These are phyloP conservation scores for Trichoderma sp. DNA, from an alignment of 2,329 filamentous ascomycete species.

Conservation along the genomic window DNA sequence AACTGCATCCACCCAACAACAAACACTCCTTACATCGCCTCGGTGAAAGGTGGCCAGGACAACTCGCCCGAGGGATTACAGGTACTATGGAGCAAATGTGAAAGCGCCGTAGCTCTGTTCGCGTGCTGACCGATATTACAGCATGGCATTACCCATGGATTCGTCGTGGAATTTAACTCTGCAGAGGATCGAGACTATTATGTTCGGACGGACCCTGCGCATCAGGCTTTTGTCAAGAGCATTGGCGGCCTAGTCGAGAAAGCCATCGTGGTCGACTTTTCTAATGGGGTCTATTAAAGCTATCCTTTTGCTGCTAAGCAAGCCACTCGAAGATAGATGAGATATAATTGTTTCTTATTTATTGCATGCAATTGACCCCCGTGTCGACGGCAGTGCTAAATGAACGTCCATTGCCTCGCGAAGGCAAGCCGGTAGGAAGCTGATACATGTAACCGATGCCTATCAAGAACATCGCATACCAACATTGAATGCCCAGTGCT, in stretches of 20 bases:
- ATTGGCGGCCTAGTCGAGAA: neutral
- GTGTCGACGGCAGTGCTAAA: too few relatives aligned
- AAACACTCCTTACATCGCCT: constrained; percentile 61
- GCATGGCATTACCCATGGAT: constrained; percentile 14
- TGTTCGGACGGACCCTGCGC: neutral
- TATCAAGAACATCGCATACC: too few relatives aligned
- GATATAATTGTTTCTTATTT: too few relatives aligned
- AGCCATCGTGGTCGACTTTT: neutral
- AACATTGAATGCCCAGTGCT: too few relatives aligned
- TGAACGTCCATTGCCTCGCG: too few relatives aligned
- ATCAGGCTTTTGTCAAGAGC: constrained; percentile 11
- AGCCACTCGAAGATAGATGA: too few relatives aligned
- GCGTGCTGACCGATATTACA: neutral
- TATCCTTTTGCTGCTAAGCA: too few relatives aligned
- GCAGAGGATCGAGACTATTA: constrained; percentile 20
- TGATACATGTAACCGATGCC: too few relatives aligned
- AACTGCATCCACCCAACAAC: constrained; percentile 64
- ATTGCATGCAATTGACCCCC: too few relatives aligned
- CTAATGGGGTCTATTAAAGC: neutral
- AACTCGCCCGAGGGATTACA: constrained; percentile 56
- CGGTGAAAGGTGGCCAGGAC: constrained; percentile 60
- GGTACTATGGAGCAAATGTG: neutral
- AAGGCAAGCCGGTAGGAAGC: too few relatives aligned
- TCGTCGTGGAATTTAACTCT: constrained; percentile 10
- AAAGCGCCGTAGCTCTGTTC: neutral